Base-by-base conservation (phyloP, 139 green algal genomes). In the Volvox africanus region DNA sequence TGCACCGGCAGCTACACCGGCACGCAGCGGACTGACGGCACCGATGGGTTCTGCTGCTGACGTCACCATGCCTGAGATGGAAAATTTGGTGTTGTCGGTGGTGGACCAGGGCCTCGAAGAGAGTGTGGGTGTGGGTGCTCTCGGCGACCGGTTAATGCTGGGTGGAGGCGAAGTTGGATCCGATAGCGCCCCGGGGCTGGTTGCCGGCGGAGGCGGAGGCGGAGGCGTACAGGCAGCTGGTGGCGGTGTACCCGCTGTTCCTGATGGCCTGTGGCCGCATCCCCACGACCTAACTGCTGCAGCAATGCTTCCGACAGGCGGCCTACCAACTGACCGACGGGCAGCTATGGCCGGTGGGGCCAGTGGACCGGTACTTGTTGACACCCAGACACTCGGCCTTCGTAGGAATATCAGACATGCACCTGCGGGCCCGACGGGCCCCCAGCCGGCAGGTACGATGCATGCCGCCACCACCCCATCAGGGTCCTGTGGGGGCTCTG, bases 101-200 rank as follows among this genome's bases (percentile, higher is more conserved):
- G 86, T 90, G n/a, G 86, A 81, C 24, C 86, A 90, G 16, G 86
- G 86, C 5, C n/a, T 90, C 50, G 86, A 90, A 69, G 86, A 90
- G 50, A 37, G 86, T 22, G 86, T 90, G 71, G 86, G 50, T 0
- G 86, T 55, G 3, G 69, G 37, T 18, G 68, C 37, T 44, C 84
- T 88, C 16, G 33, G 36, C 0, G 85, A 71, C n/a, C 36, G 44
- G 37, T 71, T 89, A 44, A 35, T 82, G 37, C 69, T 67, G 61
- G 33, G 83, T 35, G 26, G 36, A 33, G 62, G 65, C 11, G 35
- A 20, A 35, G 19, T 55, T 55, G 44, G 44, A 55, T 55, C 44
- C 9, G 44, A 55, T 55, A 55, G 9, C 9, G 44, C 44, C 9
- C 9, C 16, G 21, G n/a, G 68, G 24, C 36, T 28, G 18, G 26